Conservation (phyloP, 2,329 filamentous ascomycete genomes). For the Cercospora zeae-maydis region DNA sequence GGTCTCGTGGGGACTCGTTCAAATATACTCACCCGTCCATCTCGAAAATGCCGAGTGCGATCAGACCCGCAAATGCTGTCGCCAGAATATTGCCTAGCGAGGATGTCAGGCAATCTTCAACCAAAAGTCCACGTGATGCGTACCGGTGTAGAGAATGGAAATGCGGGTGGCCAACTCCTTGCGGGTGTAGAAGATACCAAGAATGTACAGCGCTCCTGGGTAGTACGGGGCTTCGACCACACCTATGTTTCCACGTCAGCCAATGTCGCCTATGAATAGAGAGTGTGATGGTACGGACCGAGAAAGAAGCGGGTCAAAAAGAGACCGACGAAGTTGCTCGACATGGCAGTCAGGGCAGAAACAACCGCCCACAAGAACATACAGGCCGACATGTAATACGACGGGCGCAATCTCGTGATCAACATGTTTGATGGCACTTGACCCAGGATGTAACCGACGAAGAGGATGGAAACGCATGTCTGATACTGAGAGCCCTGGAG, state of each 20-base stretch:
- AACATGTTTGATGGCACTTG: conserved; percentile 44
- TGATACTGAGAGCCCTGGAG: conserved; percentile 44
- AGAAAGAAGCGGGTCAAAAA: conserved; percentile 26
- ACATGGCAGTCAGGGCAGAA: conserved; percentile 25
- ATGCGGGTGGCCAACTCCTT: conserved; percentile 68
- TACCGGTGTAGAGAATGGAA: conserved; percentile 60
- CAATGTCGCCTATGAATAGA: background rate
- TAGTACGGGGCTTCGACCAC: conserved; percentile 24
- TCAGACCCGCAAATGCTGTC: conserved; percentile 64
- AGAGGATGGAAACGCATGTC: conserved; percentile 44
- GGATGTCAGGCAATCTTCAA: background rate
- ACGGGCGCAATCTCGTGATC: conserved; percentile 38
- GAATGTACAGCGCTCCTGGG: conserved; percentile 49
- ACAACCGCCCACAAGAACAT: conserved; percentile 38
- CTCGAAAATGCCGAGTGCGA: conserved; percentile 56
- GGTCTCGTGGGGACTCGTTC: background rate
- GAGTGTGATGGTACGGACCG: background rate
- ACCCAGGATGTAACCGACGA: conserved; percentile 40
- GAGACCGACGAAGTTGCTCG: conserved; percentile 27
- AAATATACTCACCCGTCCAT: conserved; percentile 50
- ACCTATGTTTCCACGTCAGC: background rate
- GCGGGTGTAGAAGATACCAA: conserved; percentile 75
- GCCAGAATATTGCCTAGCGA: conserved; percentile 41
- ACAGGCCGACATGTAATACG: conserved; percentile 41
- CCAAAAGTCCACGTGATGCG: background rate